Base-by-base conservation (phyloP, 2,329 filamentous ascomycete genomes). In the Calonectria pseudoreteaudii region DNA sequence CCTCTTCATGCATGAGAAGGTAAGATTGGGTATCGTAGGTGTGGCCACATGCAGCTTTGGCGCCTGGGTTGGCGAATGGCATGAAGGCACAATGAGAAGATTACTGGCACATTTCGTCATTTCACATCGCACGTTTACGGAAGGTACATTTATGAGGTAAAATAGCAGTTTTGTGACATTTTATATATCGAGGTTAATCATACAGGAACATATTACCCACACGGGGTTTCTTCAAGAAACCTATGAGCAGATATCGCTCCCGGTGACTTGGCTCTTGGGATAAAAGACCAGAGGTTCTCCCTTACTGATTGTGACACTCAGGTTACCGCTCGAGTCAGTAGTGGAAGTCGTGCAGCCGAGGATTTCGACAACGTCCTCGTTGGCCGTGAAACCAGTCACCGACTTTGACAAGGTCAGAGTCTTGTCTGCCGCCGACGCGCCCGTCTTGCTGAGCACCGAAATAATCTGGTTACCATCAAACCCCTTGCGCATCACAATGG, bases 391-490 rank as follows among this genome's bases (percentile, higher is more conserved):
- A 1, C 74, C 74, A 20, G 74, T 76, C 20, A 72, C 69, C 13
- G 58, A 26, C 10, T 47, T 30, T 0, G 41, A 38, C 38, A 76
- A 44, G 4, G 60, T 41, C 9, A 76, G 49, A 4, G 36, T 66
- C 66, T 70, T 74, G 30, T 70, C 49, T 16, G 60, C 47, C 16
- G 74, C 74, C 11, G 66, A 72, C 4, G 44, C 53, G 14, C 74
- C 74, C 5, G 53, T 60, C 74, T 76, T 76, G 53, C 74, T 76
- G 23, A 76, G 49, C 13, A 76, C 72, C 11, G 74, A 74, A 56
- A 76, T 68, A 56, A 76, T 72, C 34, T 76, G 74, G 66, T 76
- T 76, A 7, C 74, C 74, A 23, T 74, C 56, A 5, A 53, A 70
- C 34, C 74, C 74, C 49, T 76, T 76, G 14, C 74, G 66, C 72